phyloP scores from a whole-genome alignment of 1,139 yeast species.

The Magnusiomyces paraingens region DNA sequence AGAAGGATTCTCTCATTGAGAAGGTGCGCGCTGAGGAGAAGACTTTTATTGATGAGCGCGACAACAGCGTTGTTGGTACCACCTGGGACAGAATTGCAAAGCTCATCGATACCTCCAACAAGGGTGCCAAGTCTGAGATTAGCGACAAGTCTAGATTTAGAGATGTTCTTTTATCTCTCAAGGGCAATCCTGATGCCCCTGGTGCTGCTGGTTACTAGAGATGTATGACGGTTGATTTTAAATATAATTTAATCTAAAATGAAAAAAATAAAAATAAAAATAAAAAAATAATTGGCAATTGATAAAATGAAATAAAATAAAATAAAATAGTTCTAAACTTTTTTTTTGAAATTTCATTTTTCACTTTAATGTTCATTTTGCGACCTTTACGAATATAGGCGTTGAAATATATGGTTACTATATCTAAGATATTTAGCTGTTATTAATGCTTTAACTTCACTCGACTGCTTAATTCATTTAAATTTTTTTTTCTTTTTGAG shows the following conservation, averaged over 20 bases:
- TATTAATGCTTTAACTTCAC: no score
- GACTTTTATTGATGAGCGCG: slow-evolving; percentile 68
- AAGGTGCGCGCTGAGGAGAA: slow-evolving; percentile 60
- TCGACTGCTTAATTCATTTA: neutral
- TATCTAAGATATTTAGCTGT: no score
- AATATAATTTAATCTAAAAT: no score
- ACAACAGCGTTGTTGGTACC: slow-evolving; percentile 61
- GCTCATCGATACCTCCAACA: slow-evolving; percentile 42
- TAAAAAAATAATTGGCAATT: no score
- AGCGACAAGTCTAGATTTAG: slow-evolving; percentile 70
- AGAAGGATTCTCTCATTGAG: slow-evolving; percentile 66
- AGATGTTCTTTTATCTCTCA: slow-evolving; percentile 55
- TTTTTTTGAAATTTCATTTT: no score
- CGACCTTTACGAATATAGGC: no score
- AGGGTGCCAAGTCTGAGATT: slow-evolving; percentile 39
- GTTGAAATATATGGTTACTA: no score
- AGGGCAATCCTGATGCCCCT: slow-evolving; percentile 67
- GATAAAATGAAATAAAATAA: no score
- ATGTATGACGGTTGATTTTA: no score
- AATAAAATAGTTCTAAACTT: no score
- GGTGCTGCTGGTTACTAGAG: slow-evolving; percentile 54
- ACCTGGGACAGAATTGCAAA: slow-evolving; percentile 81
- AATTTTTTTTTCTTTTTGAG: neutral
- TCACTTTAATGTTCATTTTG: no score
- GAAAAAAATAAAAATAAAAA: no score